Conservation (phyloP, 495 filamentous ascomycete genomes). For the Tuber indicum region DNA sequence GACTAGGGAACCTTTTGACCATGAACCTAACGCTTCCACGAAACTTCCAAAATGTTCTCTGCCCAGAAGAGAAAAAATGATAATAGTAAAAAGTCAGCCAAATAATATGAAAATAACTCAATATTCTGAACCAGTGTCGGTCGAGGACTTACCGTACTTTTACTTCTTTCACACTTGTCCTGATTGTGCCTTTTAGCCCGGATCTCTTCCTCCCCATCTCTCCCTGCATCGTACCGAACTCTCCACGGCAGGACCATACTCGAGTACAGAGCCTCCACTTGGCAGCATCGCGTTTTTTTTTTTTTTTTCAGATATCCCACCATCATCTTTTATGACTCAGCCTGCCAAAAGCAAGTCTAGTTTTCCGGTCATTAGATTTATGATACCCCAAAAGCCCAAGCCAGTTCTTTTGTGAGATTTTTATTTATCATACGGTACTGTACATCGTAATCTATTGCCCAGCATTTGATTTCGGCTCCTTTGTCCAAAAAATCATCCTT, state of each 20-base stretch:
- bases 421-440: not conserved
- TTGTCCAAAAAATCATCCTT: not conserved
- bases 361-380: too few relatives aligned
- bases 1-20: not conserved
- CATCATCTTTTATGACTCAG: not conserved
- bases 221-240: not conserved
- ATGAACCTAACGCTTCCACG: not conserved
- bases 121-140: not conserved
- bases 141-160: not conserved
- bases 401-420: not conserved
- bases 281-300: not conserved
- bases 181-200: not conserved
- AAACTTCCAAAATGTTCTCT: not conserved
- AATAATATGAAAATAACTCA: not conserved
- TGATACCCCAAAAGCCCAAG: not conserved
- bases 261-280: not conserved
- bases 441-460: not conserved
- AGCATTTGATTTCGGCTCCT: not conserved
- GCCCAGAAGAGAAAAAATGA: not conserved
- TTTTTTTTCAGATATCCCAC: not conserved
- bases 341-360: not conserved
- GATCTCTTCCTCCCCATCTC: not conserved
- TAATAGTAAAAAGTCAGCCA: not conserved
- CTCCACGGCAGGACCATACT: not conserved
- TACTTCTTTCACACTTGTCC: not conserved